Evolutionary conservation across 768 basidiomycete genomes (phyloP), one percentile per base, ranked within the genome.

Genomic region (Hericium alpestre): DNA sequence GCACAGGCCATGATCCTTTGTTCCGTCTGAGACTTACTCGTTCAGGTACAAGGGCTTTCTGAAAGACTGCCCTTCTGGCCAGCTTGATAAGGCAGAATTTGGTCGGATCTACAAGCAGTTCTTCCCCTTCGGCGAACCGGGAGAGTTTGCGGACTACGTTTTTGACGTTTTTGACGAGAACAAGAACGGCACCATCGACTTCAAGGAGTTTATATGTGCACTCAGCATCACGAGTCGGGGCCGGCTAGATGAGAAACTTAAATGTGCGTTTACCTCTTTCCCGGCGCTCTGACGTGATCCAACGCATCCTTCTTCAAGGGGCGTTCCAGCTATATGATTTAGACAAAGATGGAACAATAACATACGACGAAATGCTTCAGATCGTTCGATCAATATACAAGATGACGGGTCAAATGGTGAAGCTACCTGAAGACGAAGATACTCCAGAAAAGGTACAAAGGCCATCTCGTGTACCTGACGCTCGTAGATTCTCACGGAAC

Each of bases 391-490:
- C 92, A 48, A 99, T 99, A 74, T 99, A 98, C 79, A 97, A 95
- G 81, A 98, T 99, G 96, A 98, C 96, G 4, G 96, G 96, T 18
- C 86, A 94, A 71, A 97, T 98, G 94, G 95, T 98, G 61, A 94
- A 93, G 70, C 82, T 98, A 20, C 94, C 96, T n/a, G 77, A 86
- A 41, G 96, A 98, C 68, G 96, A 99, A 72, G 94, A 98, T 74
- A 99, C 96, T n/a, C 95, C 96, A 1, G 93, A 98, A 72, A 99
- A 98, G 90, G 94, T 84, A 56, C 37, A 51, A 64, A 54, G 32
- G 32, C 5, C 32, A 3, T 32, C 8, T 32, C 8, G 8, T 32
- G 32, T 10, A 6, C 32, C 25, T 25, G 9, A 10, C 32, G 32
- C 9, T 32, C 32, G 57, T 22, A 39, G 32, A 22, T 15, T 57